phyloP scores from a whole-genome alignment of 2,329 filamentous ascomycete species.

The Colletotrichum tofieldiae region DNA sequence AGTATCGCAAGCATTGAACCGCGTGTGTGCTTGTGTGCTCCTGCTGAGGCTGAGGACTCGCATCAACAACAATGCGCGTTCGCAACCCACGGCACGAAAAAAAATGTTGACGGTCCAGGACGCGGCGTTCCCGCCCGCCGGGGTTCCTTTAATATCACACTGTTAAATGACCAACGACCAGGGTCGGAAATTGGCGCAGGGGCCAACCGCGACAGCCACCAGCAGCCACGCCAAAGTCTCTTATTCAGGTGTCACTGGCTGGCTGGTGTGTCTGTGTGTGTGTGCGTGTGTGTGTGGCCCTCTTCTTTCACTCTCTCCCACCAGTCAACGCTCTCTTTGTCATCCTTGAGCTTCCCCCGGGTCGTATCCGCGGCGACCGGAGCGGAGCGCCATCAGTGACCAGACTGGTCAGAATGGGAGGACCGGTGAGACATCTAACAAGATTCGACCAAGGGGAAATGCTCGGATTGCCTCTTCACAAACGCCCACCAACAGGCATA shows the following conservation, averaged over 20 bases:
- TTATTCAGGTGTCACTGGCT: constrained; percentile 14
- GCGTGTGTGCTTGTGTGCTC: neutral
- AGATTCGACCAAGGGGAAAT: neutral
- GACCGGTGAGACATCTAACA: neutral
- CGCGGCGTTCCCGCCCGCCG: constrained; percentile 13
- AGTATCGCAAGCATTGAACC: neutral
- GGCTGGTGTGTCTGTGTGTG: neutral
- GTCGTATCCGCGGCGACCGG: constrained; percentile 13
- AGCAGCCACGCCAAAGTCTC: constrained; percentile 22
- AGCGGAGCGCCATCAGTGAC: constrained; percentile 9
- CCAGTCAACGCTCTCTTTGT: neutral
- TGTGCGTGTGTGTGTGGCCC: neutral
- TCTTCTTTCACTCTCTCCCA: neutral
- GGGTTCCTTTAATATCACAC: constrained; percentile 30
- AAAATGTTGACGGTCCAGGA: neutral
- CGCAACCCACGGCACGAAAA: neutral
- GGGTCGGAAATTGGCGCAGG: constrained; percentile 38
- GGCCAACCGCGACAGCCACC: constrained; percentile 15
- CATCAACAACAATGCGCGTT: constrained; percentile 3
- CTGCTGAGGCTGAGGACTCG: neutral
- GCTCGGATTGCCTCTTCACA: constrained; percentile 5
- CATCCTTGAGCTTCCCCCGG: constrained; percentile 2
- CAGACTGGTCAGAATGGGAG: neutral
- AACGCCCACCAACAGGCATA: constrained; percentile 9
- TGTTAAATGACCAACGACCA: constrained; percentile 35